A percentile compares a stretch with the other conserved stretches of the same genome.
These are phyloP conservation scores for Alternaria sp. DNA, from an alignment of 2,329 filamentous ascomycete species.

Conservation along the genomic window DNA sequence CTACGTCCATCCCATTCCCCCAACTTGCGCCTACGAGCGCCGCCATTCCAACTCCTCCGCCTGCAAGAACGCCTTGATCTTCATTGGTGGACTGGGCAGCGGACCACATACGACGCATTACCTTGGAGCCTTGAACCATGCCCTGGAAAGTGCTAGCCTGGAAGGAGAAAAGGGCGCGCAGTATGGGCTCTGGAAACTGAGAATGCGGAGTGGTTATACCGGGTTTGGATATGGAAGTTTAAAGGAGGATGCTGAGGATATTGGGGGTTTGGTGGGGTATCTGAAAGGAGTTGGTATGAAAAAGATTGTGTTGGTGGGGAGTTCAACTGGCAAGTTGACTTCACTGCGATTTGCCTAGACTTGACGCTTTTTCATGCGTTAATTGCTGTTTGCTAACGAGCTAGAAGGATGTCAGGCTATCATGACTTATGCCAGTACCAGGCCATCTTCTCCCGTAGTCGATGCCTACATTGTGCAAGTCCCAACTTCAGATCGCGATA, in stretches of 20 bases:
- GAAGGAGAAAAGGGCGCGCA: background rate
- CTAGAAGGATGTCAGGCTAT: slow-evolving; percentile 25
- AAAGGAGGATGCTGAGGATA: slow-evolving; percentile 26
- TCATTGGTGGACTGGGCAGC: slow-evolving; percentile 28
- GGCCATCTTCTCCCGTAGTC: slow-evolving; percentile 4
- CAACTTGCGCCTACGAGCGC: slow-evolving; percentile 28
- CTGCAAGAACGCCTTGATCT: slow-evolving; percentile 25
- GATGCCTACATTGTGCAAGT: slow-evolving; percentile 28
- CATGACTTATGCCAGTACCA: slow-evolving; percentile 19
- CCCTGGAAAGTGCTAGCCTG: background rate
- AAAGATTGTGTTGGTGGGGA: slow-evolving; percentile 3
- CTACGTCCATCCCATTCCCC: slow-evolving; percentile 24
- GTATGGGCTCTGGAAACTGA: slow-evolving; percentile 29
- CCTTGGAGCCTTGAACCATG: slow-evolving; percentile 3
- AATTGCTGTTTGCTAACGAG: background rate
- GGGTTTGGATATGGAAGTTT: slow-evolving; percentile 32
- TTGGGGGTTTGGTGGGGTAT: slow-evolving; percentile 25
- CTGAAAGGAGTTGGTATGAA: slow-evolving; percentile 8
- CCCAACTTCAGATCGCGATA: slow-evolving; percentile 30
- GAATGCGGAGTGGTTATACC: slow-evolving; percentile 33
- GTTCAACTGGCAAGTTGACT: slow-evolving; percentile 8
- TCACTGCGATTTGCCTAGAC: background rate
- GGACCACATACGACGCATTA: slow-evolving; percentile 24
- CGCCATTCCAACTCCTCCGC: slow-evolving; percentile 10
- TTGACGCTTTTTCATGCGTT: background rate